These are phyloP conservation scores for Madurella mycetomatis DNA, from an alignment of 2,329 filamentous ascomycete genomes.

Conservation along the genomic window DNA sequence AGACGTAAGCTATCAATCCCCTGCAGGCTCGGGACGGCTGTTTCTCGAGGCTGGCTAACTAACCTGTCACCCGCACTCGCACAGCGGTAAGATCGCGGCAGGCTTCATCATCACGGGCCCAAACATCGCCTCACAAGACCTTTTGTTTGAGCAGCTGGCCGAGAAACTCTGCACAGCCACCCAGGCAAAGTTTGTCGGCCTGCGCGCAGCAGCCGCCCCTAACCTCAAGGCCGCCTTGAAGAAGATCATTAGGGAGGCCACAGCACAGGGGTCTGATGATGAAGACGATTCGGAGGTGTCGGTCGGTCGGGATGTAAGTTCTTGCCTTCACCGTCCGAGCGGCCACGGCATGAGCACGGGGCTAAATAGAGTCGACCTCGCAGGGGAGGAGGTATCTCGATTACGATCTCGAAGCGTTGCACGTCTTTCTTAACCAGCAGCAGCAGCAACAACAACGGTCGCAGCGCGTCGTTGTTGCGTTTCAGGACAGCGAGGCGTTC, in stretches of 20 bases:
- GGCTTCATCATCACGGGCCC: constrained; percentile 74
- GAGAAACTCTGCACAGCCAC: constrained; percentile 46
- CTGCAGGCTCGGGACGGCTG: background rate
- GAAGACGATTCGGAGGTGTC: constrained; percentile 44
- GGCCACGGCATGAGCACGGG: no score
- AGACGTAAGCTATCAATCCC: constrained; percentile 20
- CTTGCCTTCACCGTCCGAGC: background rate
- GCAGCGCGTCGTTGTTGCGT: constrained; percentile 63
- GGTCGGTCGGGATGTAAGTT: constrained; percentile 45
- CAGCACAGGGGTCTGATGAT: constrained; percentile 42
- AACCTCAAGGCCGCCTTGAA: constrained; percentile 72
- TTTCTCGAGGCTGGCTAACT: background rate
- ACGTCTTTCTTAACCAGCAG: constrained; percentile 53
- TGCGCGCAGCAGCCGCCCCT: constrained; percentile 66
- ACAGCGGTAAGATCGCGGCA: constrained; percentile 53
- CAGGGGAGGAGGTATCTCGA: constrained; percentile 64
- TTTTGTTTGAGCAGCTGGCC: constrained; percentile 68
- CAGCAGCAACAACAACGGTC: constrained; percentile 44
- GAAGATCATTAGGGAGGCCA: constrained; percentile 66
- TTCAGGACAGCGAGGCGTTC: constrained; percentile 81
- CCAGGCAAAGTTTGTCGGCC: constrained; percentile 55
- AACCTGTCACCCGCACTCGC: background rate
- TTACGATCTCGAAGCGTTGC: constrained; percentile 71
- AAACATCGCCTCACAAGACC: constrained; percentile 69
- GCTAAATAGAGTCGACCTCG: background rate